phyloP scores from a whole-genome alignment of 345 rosid species.

The Salix koriyanagi region DNA sequence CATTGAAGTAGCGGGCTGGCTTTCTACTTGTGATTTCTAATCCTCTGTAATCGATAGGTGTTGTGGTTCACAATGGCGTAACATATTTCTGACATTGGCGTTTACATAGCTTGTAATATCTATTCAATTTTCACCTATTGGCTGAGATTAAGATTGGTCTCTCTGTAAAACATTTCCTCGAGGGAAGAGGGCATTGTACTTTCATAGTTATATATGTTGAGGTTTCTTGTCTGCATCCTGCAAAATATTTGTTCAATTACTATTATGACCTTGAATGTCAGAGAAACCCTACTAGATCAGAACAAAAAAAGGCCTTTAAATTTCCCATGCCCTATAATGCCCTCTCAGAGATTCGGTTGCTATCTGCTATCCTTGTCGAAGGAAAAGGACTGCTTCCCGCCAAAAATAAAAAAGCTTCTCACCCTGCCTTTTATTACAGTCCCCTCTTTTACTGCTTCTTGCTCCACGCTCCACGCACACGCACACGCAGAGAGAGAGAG shows the following conservation, averaged over 20 bases:
- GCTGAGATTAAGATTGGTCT: background rate
- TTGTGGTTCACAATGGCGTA: background rate
- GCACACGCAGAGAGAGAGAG: background rate
- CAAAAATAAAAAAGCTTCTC: constrained; percentile 16
- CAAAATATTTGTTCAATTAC: constrained; percentile 11
- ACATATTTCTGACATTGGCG: background rate
- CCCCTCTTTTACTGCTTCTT: background rate
- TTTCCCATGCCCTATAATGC: constrained; percentile 24
- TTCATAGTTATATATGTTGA: too few relatives aligned
- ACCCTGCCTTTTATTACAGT: constrained; percentile 12
- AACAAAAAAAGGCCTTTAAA: constrained; percentile 16
- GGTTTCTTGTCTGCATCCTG: too few relatives aligned
- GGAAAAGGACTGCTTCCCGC: constrained; percentile 41
- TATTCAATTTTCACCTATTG: constrained; percentile 7
- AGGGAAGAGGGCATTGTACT: too few relatives aligned
- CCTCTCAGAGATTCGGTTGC: constrained; percentile 22
- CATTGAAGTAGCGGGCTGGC: background rate
- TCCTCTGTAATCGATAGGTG: background rate
- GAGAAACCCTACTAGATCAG: background rate
- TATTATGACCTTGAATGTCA: constrained; percentile 17
- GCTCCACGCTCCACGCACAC: background rate
- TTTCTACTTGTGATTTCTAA: background rate
- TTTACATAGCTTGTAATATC: constrained; percentile 7
- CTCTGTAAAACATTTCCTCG: background rate
- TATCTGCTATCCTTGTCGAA: constrained; percentile 15